These are phyloP conservation scores for Ascochyta viciae-villosae DNA, from an alignment of 2,329 filamentous ascomycete species.

Conservation along the genomic window DNA sequence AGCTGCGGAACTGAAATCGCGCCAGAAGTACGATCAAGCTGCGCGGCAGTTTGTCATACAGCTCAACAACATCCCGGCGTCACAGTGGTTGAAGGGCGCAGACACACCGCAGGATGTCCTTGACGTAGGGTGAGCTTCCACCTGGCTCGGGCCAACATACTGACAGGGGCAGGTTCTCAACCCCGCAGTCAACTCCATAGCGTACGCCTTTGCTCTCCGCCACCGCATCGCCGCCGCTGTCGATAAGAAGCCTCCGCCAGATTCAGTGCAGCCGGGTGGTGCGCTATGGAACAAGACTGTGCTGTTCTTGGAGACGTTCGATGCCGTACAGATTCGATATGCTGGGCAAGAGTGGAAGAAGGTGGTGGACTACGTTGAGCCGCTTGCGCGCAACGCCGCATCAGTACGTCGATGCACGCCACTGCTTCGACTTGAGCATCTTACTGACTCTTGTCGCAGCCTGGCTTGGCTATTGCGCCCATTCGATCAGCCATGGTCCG, in stretches of 20 bases:
- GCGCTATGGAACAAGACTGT: constrained; percentile 59
- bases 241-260: constrained; percentile 49
- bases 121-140: constrained; percentile 32
- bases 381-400: constrained; percentile 39
- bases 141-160: neutral
- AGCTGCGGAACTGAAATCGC: constrained; percentile 38
- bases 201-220: constrained; percentile 64
- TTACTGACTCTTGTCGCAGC: constrained; percentile 26
- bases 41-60: constrained; percentile 45
- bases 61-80: constrained; percentile 42
- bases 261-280: constrained; percentile 53
- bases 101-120: constrained; percentile 52
- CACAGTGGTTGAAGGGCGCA: constrained; percentile 45
- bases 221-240: constrained; percentile 52
- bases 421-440: neutral
- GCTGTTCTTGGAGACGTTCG: constrained; percentile 58
- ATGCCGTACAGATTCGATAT: constrained; percentile 63
- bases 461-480: constrained; percentile 46
- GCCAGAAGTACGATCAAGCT: constrained; percentile 50
- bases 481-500: constrained; percentile 64
- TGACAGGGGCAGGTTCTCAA: constrained; percentile 54
- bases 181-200: constrained; percentile 64
- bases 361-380: constrained; percentile 52
- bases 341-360: constrained; percentile 56
- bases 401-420: constrained; percentile 35